Percentiles rank a stretch among this genome's conserved stretches.
These are phyloP conservation scores for Amaranthus hypochondriacus DNA, from an alignment of 148 eudicot genomes.

Conservation along the genomic window DNA sequence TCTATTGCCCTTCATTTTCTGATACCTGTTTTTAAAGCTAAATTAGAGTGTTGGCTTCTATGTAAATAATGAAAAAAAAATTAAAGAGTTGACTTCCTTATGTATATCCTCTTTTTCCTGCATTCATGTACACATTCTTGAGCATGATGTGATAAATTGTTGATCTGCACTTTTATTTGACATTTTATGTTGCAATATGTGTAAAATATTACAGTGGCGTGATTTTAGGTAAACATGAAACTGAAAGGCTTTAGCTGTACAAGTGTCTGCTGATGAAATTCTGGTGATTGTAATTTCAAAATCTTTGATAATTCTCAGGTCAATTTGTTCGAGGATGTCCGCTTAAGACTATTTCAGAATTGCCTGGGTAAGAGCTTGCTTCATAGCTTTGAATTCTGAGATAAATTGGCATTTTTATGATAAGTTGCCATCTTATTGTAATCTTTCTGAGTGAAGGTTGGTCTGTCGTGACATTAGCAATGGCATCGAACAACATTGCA, in stretches of 20 bases:
- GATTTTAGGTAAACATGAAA: background rate
- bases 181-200: background rate
- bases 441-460: conserved; percentile 27
- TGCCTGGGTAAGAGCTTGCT: conserved; percentile 31
- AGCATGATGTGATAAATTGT: background rate
- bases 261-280: background rate
- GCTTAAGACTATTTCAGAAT: conserved; percentile 15
- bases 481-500: conserved; percentile 31
- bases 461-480: conserved; percentile 33
- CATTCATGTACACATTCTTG: background rate
- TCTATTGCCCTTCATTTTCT: background rate
- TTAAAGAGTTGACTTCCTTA: background rate
- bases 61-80: background rate
- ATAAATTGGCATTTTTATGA: background rate
- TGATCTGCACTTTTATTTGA: background rate
- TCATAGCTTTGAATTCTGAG: background rate
- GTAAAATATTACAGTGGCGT: background rate
- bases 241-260: background rate
- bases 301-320: conserved; percentile 23
- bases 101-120: background rate
- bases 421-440: background rate
- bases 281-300: background rate
- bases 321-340: conserved; percentile 29
- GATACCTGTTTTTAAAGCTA: background rate
- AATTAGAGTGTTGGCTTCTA: too few relatives aligned